phyloP scores from a whole-genome alignment of 2,329 filamentous ascomycete species.

The Exophiala oligosperma region DNA sequence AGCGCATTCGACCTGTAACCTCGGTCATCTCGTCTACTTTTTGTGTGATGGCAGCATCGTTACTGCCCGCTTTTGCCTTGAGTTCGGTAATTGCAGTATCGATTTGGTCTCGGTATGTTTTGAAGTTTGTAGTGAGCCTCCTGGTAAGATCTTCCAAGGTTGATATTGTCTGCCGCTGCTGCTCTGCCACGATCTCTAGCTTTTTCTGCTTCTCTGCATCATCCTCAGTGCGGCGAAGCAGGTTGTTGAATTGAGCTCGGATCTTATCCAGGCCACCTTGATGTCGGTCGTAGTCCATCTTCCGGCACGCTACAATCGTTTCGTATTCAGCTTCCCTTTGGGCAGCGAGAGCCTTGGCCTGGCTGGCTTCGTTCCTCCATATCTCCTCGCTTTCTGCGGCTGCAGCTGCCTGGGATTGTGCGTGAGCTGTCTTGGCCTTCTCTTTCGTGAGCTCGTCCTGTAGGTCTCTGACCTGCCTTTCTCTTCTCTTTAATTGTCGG shows the following conservation, averaged over 20 bases:
- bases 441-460: conserved; percentile 41
- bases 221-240: conserved; percentile 38
- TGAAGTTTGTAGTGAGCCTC: conserved; percentile 40
- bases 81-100: conserved; percentile 41
- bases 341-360: conserved; percentile 28
- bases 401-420: conserved; percentile 39
- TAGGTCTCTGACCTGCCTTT: conserved; percentile 50
- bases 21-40: conserved; percentile 43
- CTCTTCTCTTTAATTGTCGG: conserved; percentile 47
- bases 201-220: conserved; percentile 40
- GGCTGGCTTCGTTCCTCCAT: conserved; percentile 33
- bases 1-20: conserved; percentile 48
- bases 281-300: conserved; percentile 44
- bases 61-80: conserved; percentile 24
- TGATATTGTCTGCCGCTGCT: conserved; percentile 47
- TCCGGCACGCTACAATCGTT: conserved; percentile 40
- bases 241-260: conserved; percentile 35
- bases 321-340: conserved; percentile 41
- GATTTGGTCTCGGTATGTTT: conserved; percentile 43
- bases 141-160: conserved; percentile 42
- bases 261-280: conserved; percentile 40
- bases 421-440: conserved; percentile 40
- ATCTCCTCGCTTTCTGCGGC: conserved; percentile 27
- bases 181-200: conserved; percentile 46
- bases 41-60: conserved; percentile 35